Percentiles rank a stretch among this genome's conserved stretches.
Evolutionary conservation across 139 green algal species (phyloP).

Genomic region (Gonium pectorale): DNA sequence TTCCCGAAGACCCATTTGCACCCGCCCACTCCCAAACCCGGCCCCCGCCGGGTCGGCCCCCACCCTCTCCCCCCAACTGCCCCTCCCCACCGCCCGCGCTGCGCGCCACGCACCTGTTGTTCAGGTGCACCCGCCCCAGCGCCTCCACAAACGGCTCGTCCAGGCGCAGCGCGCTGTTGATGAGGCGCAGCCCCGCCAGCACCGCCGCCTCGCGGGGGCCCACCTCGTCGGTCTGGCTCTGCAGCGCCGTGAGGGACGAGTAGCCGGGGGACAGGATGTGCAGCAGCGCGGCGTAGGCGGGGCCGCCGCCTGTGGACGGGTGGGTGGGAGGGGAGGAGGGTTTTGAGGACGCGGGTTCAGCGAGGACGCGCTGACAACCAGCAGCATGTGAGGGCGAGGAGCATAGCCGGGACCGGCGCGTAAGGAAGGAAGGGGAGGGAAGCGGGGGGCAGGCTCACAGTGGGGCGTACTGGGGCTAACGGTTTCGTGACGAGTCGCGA

Average conservation of each 20-base stretch:
- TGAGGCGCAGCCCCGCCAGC: slow-evolving; percentile 68
- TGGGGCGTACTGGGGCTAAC: no score
- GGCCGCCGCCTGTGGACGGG: slow-evolving; percentile 24
- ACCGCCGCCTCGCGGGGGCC: slow-evolving; percentile 52
- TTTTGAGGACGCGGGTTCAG: background rate
- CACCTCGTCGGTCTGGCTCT: slow-evolving; percentile 37
- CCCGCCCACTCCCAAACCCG: no score
- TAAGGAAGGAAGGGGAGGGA: no score
- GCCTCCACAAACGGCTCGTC: slow-evolving; percentile 49
- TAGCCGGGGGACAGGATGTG: slow-evolving; percentile 60
- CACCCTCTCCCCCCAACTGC: no score
- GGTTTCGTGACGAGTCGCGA: no score
- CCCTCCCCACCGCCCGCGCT: background rate
- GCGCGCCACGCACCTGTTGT: slow-evolving; percentile 19
- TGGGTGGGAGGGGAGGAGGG: background rate
- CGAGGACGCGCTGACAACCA: no score
- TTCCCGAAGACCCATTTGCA: no score
- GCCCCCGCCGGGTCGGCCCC: no score
- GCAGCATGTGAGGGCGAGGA: no score
- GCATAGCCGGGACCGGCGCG: no score
- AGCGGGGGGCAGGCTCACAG: no score
- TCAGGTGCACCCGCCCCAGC: background rate
- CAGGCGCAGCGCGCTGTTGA: slow-evolving; percentile 62
- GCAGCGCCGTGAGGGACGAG: slow-evolving; percentile 48
- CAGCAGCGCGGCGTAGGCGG: slow-evolving; percentile 53